Evolutionary conservation across 768 basidiomycete genomes (phyloP).

Genomic region (Trametes sanguinea): DNA sequence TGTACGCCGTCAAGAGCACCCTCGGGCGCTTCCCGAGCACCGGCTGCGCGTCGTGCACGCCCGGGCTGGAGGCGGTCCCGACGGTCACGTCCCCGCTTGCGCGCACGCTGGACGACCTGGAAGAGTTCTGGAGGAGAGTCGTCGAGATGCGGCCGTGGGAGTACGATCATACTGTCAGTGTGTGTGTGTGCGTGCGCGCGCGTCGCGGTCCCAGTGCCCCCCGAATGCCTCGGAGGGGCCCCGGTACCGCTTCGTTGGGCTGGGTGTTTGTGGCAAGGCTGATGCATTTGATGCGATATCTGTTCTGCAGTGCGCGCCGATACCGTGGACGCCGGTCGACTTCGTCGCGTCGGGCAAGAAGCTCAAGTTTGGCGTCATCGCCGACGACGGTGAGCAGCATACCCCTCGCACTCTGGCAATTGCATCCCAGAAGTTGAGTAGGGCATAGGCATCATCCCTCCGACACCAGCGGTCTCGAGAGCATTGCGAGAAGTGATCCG

Average conservation of each 20-base stretch:
- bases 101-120: slow-evolving; percentile 42
- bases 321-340: slow-evolving; percentile 44
- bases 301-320: slow-evolving; percentile 37
- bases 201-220: too few relatives aligned
- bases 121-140: slow-evolving; percentile 45
- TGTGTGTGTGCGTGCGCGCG: too few relatives aligned
- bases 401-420: background rate
- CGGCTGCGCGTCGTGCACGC: slow-evolving; percentile 35
- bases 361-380: slow-evolving; percentile 43
- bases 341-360: slow-evolving; percentile 32
- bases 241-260: too few relatives aligned
- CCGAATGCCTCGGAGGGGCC: too few relatives aligned
- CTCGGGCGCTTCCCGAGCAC: slow-evolving; percentile 40
- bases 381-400: slow-evolving; percentile 41
- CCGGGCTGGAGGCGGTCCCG: slow-evolving; percentile 43
- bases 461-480: slow-evolving; percentile 43
- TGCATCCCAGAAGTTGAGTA: background rate
- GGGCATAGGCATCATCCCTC: slow-evolving; percentile 37
- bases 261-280: too few relatives aligned
- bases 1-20: slow-evolving; percentile 45
- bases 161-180: slow-evolving; percentile 44
- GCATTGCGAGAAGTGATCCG: slow-evolving; percentile 39
- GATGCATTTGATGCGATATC: slow-evolving; percentile 10
- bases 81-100: slow-evolving; percentile 44
- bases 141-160: slow-evolving; percentile 44